Base-by-base conservation (phyloP, 306 rosid species). In the Acacia melanoxylon region DNA sequence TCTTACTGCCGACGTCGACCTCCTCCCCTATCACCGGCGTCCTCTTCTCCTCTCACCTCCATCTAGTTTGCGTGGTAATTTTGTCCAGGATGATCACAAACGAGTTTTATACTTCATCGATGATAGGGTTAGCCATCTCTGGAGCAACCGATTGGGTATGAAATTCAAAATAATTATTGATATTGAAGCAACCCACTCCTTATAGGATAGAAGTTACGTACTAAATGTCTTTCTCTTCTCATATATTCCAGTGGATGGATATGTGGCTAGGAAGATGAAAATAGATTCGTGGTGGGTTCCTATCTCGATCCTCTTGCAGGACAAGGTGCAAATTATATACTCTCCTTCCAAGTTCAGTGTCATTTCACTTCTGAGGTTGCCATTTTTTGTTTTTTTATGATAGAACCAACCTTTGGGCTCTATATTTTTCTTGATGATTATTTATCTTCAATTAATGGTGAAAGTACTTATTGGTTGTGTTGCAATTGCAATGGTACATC, bases 251-350 rank as follows among this genome's bases (percentile, higher is more conserved):
- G 99, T 95, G 67, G 99, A 95, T 84, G 99, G 99, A 58, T 91
- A 91, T 68, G 65, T 88, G 70, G 98, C 98, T 31, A 88, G 99
- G 90, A 92, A 88, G 89, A 88, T 95, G 99, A 93, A 84, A 84
- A 93, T 92, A 16, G 89, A 92, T 82, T 95, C 99, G 98, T 95
- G 40, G 99, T 93, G 74, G 99, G 99, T 75, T 95, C 98, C 40
- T 95, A 95, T 83, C 96, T 95, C 75, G 99, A 93, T 86, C 99
- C 99, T 65, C 93, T 95, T 61, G 99, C 99, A 65, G 99, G n/a
- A 95, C 81, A 95, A 95, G 98, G 99, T 91, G 76, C 70, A 40
- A 42, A 49, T 77, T 74, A 49, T 76, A 16, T 29, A 22, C 66
- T 27, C 24, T 68, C 33, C 63, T 65, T 80, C 58, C 44, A 5